Evolutionary conservation across 225 moss, liverwort and hornwort species (phyloP), one percentile per base, ranked within the genome.

Genomic region (Bryum argenteum): DNA sequence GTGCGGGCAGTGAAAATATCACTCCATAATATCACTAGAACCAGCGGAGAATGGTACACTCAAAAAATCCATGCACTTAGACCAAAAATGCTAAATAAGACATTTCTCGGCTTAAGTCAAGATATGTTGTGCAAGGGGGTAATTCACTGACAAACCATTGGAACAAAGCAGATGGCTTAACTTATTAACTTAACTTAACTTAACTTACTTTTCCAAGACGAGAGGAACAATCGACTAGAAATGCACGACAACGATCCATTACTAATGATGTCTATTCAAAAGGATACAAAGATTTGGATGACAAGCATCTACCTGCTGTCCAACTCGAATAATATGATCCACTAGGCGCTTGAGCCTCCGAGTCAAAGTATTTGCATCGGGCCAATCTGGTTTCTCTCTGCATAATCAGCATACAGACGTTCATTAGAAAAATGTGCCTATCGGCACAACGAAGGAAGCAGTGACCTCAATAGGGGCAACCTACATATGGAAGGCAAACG

Each of bases 341-440:
- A 91, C 91, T 52, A 91, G 81, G 48, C 91, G 91, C 87, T 91
- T 91, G 58, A 91, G 87, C 67, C 91, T 84, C 20, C 91, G 87
- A 5, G 91, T 91, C 65, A 89, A 85, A 78, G 89, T 89, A 73
- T 91, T 89, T 23, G 91, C 89, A 81, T 91, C 91, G 42, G 91
- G 91, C 91, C 91, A 91, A 60, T 83, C 84, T 52, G 87, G 80
- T 77, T 84, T 87, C 42, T 89, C 89, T 75, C 91, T 86, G 75
- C 70, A 67, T n/a, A 62, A 53, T 56, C 15, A 73, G 26, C 19
- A 72, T 20, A 44, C 9, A 23, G 26, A 68, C 38, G 54, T 68
- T 56, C 24, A n/a, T 33, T 44, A 58, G n/a, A 60, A 54, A n/a
- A 15, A 71, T 45, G n/a, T 38, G 47, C 39, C 60, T 47, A n/a